A percentile compares a stretch with the other conserved stretches of the same genome.
phyloP scores from a whole-genome alignment of 352 stramenopile genomes.

The Globisporangium megalacanthum region DNA sequence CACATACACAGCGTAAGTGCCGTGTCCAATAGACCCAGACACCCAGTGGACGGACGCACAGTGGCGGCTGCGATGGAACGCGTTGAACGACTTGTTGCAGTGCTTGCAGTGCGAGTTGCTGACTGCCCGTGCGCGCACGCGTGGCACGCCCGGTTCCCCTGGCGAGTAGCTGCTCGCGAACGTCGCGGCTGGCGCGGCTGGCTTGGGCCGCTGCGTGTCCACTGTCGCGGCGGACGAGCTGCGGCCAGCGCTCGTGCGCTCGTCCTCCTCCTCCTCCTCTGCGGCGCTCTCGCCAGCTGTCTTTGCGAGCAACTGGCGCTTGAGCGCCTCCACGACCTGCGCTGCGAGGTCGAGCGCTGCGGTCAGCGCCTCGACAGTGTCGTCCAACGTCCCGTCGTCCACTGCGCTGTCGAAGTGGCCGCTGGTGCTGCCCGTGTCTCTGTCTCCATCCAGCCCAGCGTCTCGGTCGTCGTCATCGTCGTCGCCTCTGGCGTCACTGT shows the following conservation, averaged over 20 bases:
- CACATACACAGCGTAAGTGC: background rate
- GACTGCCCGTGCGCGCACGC: slow-evolving; percentile 27
- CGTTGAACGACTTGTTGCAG: slow-evolving; percentile 61
- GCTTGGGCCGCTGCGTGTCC: background rate
- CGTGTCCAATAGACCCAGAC: background rate
- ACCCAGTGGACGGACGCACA: slow-evolving; percentile 19
- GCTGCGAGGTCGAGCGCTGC: slow-evolving; percentile 48
- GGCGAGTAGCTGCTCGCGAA: slow-evolving; percentile 5
- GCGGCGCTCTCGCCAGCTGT: slow-evolving; percentile 16
- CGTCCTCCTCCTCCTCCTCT: slow-evolving; percentile 18
- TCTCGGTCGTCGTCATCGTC: slow-evolving; percentile 18
- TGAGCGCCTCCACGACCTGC: slow-evolving; percentile 50
- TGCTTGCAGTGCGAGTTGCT: slow-evolving; percentile 33
- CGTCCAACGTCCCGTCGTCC: slow-evolving; percentile 12
- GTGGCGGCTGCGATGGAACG: slow-evolving; percentile 61
- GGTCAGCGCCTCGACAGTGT: slow-evolving; percentile 38
- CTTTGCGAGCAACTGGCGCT: slow-evolving; percentile 47
- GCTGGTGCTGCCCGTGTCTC: slow-evolving; percentile 1
- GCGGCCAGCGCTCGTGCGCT: slow-evolving; percentile 15
- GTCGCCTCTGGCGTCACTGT: slow-evolving; percentile 18
- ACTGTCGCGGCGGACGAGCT: slow-evolving; percentile 1
- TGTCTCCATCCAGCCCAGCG: slow-evolving; percentile 10
- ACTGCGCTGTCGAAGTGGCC: background rate
- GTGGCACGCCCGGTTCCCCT: slow-evolving; percentile 27
- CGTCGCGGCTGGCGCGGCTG: background rate